Base-by-base conservation (phyloP, 306 rosid species). In the Boehmeria nivea region DNA sequence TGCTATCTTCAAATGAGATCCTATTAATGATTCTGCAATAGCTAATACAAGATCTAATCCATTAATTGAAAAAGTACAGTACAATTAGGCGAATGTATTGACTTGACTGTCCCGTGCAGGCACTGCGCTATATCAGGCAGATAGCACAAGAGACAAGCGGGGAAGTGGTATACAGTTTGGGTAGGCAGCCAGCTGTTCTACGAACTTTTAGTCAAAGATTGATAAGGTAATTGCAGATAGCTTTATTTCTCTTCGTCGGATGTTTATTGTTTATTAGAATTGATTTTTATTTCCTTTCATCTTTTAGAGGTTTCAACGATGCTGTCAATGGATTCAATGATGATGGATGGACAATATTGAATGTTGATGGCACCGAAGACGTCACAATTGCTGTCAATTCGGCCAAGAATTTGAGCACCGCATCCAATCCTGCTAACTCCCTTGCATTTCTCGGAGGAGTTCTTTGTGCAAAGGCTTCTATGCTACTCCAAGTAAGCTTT, bases 111-210 rank as follows among this genome's bases (percentile, higher is more conserved):
- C 44, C 57, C 45, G 63, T 70, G 64, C 57, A 91, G 99, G 99
- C 95, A 2, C 76, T 91, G 40, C 89, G 93, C 10, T 83, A 85
- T 55, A 72, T 93, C 53, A 75, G 99, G 69, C 99, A 93, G 75
- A 79, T 93, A 71, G 99, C 99, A 39, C 96, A 87, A 45, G 99
- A 93, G 74, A 79, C 94, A 12, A 85, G 99, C 54, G 99, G 99
- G 43, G 99, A 93, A 64, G 87, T 93, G 47, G 95, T 81, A n/a
- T 93, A 93, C 53, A 83, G 96, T 64, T 47, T 93, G 70, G 99
- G 99, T 38, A 79, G 95, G 71, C 99, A 93, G 82, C 99, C 99
- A 11, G 95, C 99, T 43, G 88, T 87, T 63, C 70, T 93, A 54
- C 76, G 99, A 56, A 85, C 96, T 21, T 93, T 93, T 76, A 87